phyloP scores from a whole-genome alignment of 768 basidiomycete genomes.

The Pisolithus orientalis region DNA sequence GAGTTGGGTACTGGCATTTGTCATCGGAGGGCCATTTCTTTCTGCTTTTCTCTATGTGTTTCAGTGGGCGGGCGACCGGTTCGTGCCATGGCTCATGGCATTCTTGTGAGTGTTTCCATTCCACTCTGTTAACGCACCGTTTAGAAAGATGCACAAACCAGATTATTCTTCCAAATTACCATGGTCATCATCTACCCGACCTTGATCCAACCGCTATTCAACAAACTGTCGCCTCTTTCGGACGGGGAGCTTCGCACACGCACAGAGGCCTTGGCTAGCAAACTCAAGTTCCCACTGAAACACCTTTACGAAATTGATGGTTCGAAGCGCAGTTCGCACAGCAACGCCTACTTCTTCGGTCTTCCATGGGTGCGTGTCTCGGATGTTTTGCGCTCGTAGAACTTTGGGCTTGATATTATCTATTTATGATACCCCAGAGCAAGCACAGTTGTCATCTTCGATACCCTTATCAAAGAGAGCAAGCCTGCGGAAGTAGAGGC shows the following conservation, averaged over 20 bases:
- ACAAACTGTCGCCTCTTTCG: conserved; percentile 86
- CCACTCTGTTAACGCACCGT: neutral
- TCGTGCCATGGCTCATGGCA: conserved; percentile 89
- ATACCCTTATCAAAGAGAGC: conserved; percentile 90
- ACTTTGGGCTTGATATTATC: neutral
- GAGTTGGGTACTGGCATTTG: conserved; percentile 63
- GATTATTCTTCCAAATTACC: conserved; percentile 74
- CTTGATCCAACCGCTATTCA: conserved; percentile 93
- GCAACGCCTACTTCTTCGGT: conserved; percentile 98
- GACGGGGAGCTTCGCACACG: conserved; percentile 70
- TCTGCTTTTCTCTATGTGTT: conserved; percentile 85
- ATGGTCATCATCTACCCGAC: conserved; percentile 82
- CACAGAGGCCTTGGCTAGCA: conserved; percentile 70
- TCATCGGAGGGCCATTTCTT: conserved; percentile 79
- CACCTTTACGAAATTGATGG: conserved; percentile 97
- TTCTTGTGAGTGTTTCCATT: conserved; percentile 60
- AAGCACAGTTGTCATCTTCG: conserved; percentile 97
- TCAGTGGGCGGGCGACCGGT: conserved; percentile 88
- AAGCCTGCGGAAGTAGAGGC: conserved; percentile 93
- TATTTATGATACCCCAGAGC: conserved; percentile 38
- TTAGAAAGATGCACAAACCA: conserved; percentile 20
- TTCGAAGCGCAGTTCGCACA: conserved; percentile 90
- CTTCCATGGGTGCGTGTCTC: conserved; percentile 71
- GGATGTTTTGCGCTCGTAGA: neutral
- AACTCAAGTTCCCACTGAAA: conserved; percentile 89